Percentiles rank a stretch among this genome's conserved stretches.
phyloP scores from a whole-genome alignment of 2,329 filamentous ascomycete genomes.

The Aspergillus awamori region DNA sequence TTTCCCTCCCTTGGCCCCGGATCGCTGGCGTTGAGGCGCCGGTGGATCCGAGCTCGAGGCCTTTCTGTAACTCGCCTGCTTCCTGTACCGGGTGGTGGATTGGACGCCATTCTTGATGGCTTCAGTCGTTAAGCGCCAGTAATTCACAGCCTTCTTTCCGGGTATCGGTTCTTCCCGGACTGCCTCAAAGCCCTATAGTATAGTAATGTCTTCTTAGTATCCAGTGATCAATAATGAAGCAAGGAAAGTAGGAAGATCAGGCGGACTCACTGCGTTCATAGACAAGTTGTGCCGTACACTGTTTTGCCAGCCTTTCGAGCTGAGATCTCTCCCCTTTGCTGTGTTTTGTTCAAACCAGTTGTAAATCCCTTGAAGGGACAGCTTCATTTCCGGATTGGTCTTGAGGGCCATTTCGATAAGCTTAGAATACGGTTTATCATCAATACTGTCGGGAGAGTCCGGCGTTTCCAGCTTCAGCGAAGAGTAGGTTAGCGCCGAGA shows the following conservation, averaged over 20 bases:
- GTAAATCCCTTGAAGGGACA: conserved; percentile 86
- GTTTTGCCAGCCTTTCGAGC: conserved; percentile 83
- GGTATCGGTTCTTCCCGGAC: conserved; percentile 55
- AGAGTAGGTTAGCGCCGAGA: conserved; percentile 28
- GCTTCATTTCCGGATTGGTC: conserved; percentile 65
- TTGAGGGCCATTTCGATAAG: conserved; percentile 77
- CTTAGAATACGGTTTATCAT: conserved; percentile 70
- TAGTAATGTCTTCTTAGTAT: background rate
- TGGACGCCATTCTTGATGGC: conserved; percentile 71
- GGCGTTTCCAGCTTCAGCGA: conserved; percentile 17
- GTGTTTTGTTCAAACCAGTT: conserved; percentile 85
- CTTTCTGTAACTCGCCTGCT: conserved; percentile 47
- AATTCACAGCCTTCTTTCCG: conserved; percentile 63
- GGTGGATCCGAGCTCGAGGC: conserved; percentile 40
- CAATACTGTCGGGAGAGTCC: conserved; percentile 22
- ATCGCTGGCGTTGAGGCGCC: conserved; percentile 44
- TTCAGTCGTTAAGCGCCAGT: conserved; percentile 76
- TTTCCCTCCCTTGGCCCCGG: conserved; percentile 46
- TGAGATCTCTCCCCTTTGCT: conserved; percentile 65
- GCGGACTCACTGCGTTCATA: conserved; percentile 79
- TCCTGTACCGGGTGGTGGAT: conserved; percentile 81
- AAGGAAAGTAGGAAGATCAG: conserved; percentile 11
- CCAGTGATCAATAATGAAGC: background rate
- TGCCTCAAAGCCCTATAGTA: conserved; percentile 49
- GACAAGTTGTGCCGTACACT: conserved; percentile 94